Evolutionary conservation across 116 monocot genomes (phyloP), one percentile per base, ranked within the genome.

Genomic region (Zostera marina): DNA sequence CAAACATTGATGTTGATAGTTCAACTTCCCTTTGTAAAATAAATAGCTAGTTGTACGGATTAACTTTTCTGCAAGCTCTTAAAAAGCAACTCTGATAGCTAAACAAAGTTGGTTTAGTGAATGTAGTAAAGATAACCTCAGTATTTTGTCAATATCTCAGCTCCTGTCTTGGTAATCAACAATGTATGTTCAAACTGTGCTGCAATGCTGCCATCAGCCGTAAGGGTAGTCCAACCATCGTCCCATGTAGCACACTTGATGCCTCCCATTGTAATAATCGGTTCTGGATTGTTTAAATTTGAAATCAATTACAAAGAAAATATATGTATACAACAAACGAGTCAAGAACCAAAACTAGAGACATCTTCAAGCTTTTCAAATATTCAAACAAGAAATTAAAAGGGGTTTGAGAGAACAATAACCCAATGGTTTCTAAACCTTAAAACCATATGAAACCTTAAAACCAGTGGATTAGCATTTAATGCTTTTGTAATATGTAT

Each of bases 121-220:
- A 5, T 1, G 32, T 5, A 32, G 5, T 3, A 51, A 51, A 20
- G 17, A 19, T 16, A 24, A 62, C n/a, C 46, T 69, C 61, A 72
- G 47, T 53, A 77, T 53, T 79, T 85, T 11, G 96, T 96, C 60
- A 96, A 73, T 52, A 98, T 68, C 55, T 90, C 91, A 6, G 81
- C 78, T 56, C 98, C 91, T 14, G 76, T 73, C 60, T 74, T 79
- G 9, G 98, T 91, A 22, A 99, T 99, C 41, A 99, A 57, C 49
- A 99, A 44, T 10, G 91, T 90, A 52, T 99, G 91, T 73, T 99
- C 98, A 68, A 79, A 83, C 41, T 99, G 91, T 10, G 87, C 98
- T 5, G 91, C 77, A 23, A 67, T 68, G 55, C 81, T 78, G 38
- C 91, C 98, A 65, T 99, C 98, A 11, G 76, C 79, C 10, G 98